Base-by-base conservation (phyloP, 805 yeast species). In the Monosporozyma aerobia region DNA sequence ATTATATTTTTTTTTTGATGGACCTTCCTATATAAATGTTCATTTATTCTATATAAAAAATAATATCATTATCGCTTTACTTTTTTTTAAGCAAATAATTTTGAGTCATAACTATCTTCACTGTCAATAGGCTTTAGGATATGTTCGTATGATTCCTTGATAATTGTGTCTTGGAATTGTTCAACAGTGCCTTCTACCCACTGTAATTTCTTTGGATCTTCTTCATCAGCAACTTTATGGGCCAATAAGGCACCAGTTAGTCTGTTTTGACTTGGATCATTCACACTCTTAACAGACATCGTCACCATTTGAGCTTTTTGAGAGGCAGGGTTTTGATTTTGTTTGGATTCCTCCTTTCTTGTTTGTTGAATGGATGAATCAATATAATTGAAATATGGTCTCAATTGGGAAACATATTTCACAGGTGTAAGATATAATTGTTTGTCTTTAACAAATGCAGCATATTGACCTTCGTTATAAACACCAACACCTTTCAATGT, bases 351-450 rank as follows among this genome's bases (percentile, higher is more conserved):
- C 39, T 69, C 63, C 61, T 74, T 71, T 53, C 73, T 77, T 51
- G 70, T 75, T 53, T 72, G 72, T 53, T 75, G 79, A 55, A 69
- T 63, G 51, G 75, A 70, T 43, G 77, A 81, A 64, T 90, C 96
- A 44, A 90, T 80, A 63, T 90, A 87, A 57, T 77, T 78, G 70
- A 94, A 88, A 59, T 79, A 78, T 2, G 97, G 94, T 58, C 96
- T 77, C 55, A 94, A 67, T 67, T 92, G 97, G 0, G 85, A 79
- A 0, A 86, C 79, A 22, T 81, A 75, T 37, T 80, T 77, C 1
- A 90, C 73, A 1, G 92, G 87, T 1, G 79, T 68, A 55, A 92
- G 66, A 49, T 86, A 80, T 7, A 89, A 61, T 59, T 77, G 81
- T 16, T 77, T 78, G 32, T 77, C 70, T 40, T 65, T 60, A 41